phyloP scores from a whole-genome alignment of 495 filamentous ascomycete species.

The Beverwykella pulmonaria region DNA sequence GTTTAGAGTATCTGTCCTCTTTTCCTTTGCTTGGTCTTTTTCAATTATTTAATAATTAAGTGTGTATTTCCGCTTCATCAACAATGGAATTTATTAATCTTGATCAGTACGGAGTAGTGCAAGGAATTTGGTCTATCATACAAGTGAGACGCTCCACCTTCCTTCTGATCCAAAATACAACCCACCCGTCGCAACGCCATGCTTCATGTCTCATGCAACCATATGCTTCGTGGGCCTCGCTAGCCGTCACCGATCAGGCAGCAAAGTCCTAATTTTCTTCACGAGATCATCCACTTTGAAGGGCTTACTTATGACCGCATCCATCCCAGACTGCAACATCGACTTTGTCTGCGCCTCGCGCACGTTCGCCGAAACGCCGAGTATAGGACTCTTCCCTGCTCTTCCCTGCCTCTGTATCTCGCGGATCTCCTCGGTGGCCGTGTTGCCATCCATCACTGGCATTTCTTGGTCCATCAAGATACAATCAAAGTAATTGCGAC shows the following conservation, averaged over 20 bases:
- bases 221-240: neutral
- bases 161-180: neutral
- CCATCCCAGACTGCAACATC: constrained; percentile 37
- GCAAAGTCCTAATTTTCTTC: constrained; percentile 17
- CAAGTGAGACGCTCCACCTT: no score
- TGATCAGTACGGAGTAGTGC: no score
- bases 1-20: no score
- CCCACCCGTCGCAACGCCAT: neutral
- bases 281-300: constrained; percentile 40
- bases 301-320: constrained; percentile 35
- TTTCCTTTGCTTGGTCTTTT: no score
- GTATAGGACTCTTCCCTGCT: constrained; percentile 28
- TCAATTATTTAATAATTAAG: no score
- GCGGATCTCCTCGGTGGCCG: constrained; percentile 31
- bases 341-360: constrained; percentile 31
- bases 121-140: no score
- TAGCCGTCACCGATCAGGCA: neutral
- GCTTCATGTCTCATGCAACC: neutral
- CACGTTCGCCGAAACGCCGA: constrained; percentile 37
- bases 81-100: no score
- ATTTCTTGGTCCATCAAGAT: constrained; percentile 42
- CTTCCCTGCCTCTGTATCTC: constrained; percentile 24
- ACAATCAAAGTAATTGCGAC: constrained; percentile 29
- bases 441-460: constrained; percentile 36
- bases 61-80: no score